Evolutionary conservation across 257 asterid genomes (phyloP), one percentile per base, ranked within the genome.

Genomic region (Anisodus acutangulus): DNA sequence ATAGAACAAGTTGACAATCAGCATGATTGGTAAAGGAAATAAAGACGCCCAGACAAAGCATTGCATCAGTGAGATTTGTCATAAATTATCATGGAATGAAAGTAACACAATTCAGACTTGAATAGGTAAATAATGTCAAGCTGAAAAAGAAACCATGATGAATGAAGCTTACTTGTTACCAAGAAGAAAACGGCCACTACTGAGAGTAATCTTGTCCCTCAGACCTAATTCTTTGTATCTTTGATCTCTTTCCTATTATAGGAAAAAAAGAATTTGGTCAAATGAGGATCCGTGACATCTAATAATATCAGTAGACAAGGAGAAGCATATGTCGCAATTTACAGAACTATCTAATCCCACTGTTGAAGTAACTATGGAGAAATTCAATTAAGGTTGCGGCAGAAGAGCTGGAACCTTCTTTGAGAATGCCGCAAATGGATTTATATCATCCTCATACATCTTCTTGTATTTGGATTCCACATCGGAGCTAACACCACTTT

Each of bases 391-490:
- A 78, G 49, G 66, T 26, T 47, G 80, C n/a, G 79, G 4, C 58
- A 53, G 16, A 55, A 81, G 64, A 78, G 79, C 70, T 15, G 76
- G 54, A 83, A 95, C 99, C 99, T 93, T 97, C 86, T 91, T 93
- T 2, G 99, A 95, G 87, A 97, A 97, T 84, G 98, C 99, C 22
- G 98, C 97, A 91, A 97, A 97, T 70, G 99, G 99, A 90, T 97
- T 97, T 74, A 97, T 97, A 84, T 95, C 98, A 35, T 97, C 99
- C 88, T 97, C 99, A 5, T 97, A 97, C 88, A 97, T 95, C 91
- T 97, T 97, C 90, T 97, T 97, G 85, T 97, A 97, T 94, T 97
- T 97, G 82, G 98, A 93, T 88, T 97, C 99, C 84, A 97, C 99
- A 85, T 97, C 99, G 74, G 99, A 97, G 89, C 97, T 88, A 86